phyloP scores from a whole-genome alignment of 2,329 filamentous ascomycete genomes.

The Pestalotiopsis sp. region DNA sequence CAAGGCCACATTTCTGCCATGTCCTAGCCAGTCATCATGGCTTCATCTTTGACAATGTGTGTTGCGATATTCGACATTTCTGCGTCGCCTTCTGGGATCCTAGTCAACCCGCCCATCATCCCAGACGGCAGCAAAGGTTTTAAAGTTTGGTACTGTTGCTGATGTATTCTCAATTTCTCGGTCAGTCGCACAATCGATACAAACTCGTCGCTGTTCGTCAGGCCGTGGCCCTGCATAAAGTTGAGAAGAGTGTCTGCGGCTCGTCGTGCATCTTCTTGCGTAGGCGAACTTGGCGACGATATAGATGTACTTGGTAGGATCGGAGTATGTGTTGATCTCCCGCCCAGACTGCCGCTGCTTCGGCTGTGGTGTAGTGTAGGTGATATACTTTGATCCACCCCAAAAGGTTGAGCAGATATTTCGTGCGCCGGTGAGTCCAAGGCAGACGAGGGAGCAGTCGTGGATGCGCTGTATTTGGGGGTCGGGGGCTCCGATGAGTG shows the following conservation, averaged over 20 bases:
- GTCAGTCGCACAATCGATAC: slow-evolving; percentile 79
- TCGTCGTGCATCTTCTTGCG: slow-evolving; percentile 81
- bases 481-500: slow-evolving; percentile 47
- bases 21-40: slow-evolving; percentile 32
- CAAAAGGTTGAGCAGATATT: slow-evolving; percentile 41
- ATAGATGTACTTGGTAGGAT: slow-evolving; percentile 45
- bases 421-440: slow-evolving; percentile 56
- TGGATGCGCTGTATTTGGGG: slow-evolving; percentile 49
- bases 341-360: slow-evolving; percentile 51
- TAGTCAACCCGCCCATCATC: slow-evolving; percentile 50
- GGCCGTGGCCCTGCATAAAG: slow-evolving; percentile 74
- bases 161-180: slow-evolving; percentile 78
- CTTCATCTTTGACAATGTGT: slow-evolving; percentile 34
- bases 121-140: slow-evolving; percentile 27
- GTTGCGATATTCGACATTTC: slow-evolving; percentile 43
- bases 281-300: slow-evolving; percentile 67
- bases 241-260: slow-evolving; percentile 81
- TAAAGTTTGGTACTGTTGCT: slow-evolving; percentile 37
- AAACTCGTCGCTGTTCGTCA: slow-evolving; percentile 79
- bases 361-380: slow-evolving; percentile 52
- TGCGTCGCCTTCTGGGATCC: slow-evolving; percentile 60
- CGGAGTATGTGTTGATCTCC: slow-evolving; percentile 37
- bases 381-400: slow-evolving; percentile 47
- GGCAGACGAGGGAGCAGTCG: slow-evolving; percentile 53
- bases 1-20: slow-evolving; percentile 14